Evolutionary conservation across 495 filamentous ascomycete species (phyloP), one percentile per base, ranked within the genome.

Genomic region (Alectoria sarmentosa): DNA sequence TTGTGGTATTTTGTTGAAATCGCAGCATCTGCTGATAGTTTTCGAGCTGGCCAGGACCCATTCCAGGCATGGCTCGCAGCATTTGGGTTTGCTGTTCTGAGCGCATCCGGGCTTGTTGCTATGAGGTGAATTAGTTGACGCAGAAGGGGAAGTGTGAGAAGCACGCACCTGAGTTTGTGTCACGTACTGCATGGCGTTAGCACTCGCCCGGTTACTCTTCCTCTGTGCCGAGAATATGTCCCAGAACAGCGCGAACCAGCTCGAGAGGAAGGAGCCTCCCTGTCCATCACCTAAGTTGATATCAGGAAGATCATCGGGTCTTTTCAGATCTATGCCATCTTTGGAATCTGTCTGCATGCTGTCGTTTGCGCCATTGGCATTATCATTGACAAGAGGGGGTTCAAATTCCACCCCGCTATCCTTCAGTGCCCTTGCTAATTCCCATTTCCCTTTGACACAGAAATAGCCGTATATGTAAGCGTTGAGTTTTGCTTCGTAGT

Each of bases 381-480:
- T 86, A 60, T 81, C 85, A 66, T 90, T 86, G 30, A 76, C 76
- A 49, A 82, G 78, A 5, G 81, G 82, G 64, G 82, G 85, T 9
- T 83, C 80, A 42, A 88, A 74, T 7, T 77, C 73, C 41, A 80
- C 75, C 34, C 88, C 84, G 58, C 84, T 88, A 59, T 83, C 80
- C 56, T 90, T 74, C 46, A 97, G 77, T 23, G 86, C 82, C 69
- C 87, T 84, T 63, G 94, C 94, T 67, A 87, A 86, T 60, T 92
- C 88, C 69, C 84, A 87, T 80, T 95, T 88, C 60, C 83, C 82
- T 73, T 90, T 88, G 71, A 88, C 88, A 46, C 96, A 76, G 63
- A 98, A 92, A 73, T 98, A 97, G 70, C 96, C 92, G 79, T 98
- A 98, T 65, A 98, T 98, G 73, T 93, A 96, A 4, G 91, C 96